Evolutionary conservation across 495 filamentous ascomycete species (phyloP).

Genomic region (Barbatosphaeria neglecta): DNA sequence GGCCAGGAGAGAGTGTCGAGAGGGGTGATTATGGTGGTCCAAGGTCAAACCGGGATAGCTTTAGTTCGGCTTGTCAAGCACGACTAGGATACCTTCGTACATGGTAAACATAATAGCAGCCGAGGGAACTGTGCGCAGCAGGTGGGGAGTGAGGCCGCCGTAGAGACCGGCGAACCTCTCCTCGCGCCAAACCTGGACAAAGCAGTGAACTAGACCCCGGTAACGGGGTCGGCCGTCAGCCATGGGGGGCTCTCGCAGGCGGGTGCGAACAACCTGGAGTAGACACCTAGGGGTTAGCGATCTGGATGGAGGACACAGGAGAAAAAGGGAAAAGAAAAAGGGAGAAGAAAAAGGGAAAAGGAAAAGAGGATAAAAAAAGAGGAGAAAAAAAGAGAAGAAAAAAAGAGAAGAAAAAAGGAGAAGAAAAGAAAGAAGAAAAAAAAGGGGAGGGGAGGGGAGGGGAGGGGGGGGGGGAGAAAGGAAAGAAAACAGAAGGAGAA

Average conservation of each 20-base stretch:
- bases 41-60: too few relatives aligned
- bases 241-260: slow-evolving; percentile 69
- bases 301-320: not conserved
- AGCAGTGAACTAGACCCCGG: slow-evolving; percentile 71
- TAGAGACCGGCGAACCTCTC: slow-evolving; percentile 75
- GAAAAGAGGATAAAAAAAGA: too few relatives aligned
- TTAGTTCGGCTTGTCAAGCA: too few relatives aligned
- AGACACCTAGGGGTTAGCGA: slow-evolving; percentile 1
- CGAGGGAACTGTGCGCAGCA: slow-evolving; percentile 75
- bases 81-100: slow-evolving; percentile 79
- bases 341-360: not conserved
- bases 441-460: not conserved
- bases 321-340: not conserved
- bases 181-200: slow-evolving; percentile 68
- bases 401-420: too few relatives aligned
- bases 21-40: too few relatives aligned
- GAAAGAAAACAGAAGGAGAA: not conserved
- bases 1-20: too few relatives aligned
- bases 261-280: slow-evolving; percentile 61
- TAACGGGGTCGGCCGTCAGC: slow-evolving; percentile 66
- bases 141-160: slow-evolving; percentile 76
- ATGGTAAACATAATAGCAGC: slow-evolving; percentile 88
- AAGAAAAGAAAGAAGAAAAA: not conserved
- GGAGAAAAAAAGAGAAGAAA: not conserved
- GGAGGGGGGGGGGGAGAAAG: not conserved